Evolutionary conservation across 768 basidiomycete species (phyloP).

Genomic region (Boletus subparvulus): DNA sequence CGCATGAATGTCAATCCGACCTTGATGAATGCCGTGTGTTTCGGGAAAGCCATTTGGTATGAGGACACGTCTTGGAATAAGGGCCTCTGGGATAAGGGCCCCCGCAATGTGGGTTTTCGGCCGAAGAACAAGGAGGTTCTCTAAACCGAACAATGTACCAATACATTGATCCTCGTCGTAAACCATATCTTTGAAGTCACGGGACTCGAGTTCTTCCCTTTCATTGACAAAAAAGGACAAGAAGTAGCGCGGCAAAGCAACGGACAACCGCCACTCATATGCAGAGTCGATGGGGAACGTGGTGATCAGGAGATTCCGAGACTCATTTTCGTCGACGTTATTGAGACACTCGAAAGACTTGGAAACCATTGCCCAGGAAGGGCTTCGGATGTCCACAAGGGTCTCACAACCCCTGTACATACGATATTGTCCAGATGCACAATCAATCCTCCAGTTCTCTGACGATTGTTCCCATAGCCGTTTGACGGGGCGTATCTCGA

Average conservation of each 20-base stretch:
- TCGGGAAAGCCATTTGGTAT: not conserved
- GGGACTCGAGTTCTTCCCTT: constrained; percentile 33
- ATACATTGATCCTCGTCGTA: constrained; percentile 38
- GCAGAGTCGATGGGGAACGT: not conserved
- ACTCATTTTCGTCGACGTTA: no score
- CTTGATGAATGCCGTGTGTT: not conserved
- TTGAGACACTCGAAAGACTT: not conserved
- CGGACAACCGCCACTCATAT: not conserved
- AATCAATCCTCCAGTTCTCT: constrained; percentile 21
- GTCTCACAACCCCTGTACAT: not conserved
- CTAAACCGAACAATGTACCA: constrained; percentile 43
- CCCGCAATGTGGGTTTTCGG: not conserved
- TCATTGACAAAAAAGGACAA: constrained; percentile 39
- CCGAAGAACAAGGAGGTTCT: constrained; percentile 30
- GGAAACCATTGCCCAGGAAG: constrained; percentile 19
- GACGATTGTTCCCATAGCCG: constrained; percentile 18
- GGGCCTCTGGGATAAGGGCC: not conserved
- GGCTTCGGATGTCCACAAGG: constrained; percentile 23
- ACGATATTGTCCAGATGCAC: not conserved
- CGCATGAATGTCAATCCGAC: not conserved
- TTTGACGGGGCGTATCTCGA: constrained; percentile 25
- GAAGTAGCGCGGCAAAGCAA: constrained; percentile 36
- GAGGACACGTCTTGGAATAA: not conserved
- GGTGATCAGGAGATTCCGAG: constrained; percentile 13
- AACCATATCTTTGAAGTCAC: constrained; percentile 39